Evolutionary conservation across 2,329 filamentous ascomycete genomes (phyloP), one percentile per base, ranked within the genome.

Genomic region (Cadophora sp.): DNA sequence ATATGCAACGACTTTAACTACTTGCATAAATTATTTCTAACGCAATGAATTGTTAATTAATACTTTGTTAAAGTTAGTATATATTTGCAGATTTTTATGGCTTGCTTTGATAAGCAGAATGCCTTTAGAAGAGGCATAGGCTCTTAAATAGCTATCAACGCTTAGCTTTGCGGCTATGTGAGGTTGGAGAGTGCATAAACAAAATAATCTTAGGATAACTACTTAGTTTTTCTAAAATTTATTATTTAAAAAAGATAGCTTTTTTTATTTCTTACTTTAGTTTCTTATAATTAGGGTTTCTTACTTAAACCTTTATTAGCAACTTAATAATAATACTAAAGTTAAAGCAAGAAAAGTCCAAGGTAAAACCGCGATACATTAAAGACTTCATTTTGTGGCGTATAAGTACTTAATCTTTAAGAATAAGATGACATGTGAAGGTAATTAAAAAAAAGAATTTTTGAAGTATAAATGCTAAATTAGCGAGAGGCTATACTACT

Each of bases 331-430:
- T 59, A 51, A 64, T 64, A 55, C 65, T 53, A 20, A 18, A 51
- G 41, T 58, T 33, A 64, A 64, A 45, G 53, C 65, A 51, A 66
- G 51, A 66, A 60, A 64, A 66, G 59, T 64, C 60, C n/a, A 60
- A 66, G 51, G 65, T 66, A 59, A 60, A 66, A 59, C 65, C 65
- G 36, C 53, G 59, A 60, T 64, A 66, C 41, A 51, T 39, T 64
- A 59, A 30, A 36, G 60, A 64, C 53, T 66, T 41, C 59, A 66
- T 66, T 66, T 41, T 66, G 51, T 53, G 53, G 47, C 53, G 51
- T 64, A 62, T 36, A 55, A 43, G 1, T 62, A 47, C 58, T 60
- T 41, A 41, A 60, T 60, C 22, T 60, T 20, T 48, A 41, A 43
- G 41, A 24, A 20, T 20, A 24, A 18, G 47, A 50, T 50, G 55